Percentiles rank a stretch among this genome's conserved stretches.
Evolutionary conservation across 164 flowering plant species (phyloP).

Genomic region (Warburgia ugandensis): DNA sequence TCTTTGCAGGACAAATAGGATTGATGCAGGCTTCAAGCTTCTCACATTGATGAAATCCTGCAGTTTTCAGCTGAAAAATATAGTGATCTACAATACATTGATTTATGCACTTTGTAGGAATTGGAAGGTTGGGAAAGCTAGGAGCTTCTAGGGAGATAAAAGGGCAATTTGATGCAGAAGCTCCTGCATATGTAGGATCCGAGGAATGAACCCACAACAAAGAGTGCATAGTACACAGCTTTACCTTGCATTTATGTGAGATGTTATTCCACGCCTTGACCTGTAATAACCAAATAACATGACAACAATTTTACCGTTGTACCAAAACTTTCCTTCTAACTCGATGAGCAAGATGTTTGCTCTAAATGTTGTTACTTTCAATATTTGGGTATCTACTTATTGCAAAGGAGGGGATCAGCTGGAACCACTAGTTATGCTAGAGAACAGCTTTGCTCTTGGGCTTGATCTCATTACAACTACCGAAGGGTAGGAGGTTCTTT

Average conservation of each 20-base stretch:
- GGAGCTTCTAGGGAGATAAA: no score
- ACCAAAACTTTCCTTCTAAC: no score
- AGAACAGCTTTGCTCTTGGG: conserved; percentile 51
- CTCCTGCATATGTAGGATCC: no score
- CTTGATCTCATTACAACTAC: conserved; percentile 53
- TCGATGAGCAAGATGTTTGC: conserved; percentile 57
- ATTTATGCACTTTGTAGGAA: conserved; percentile 65
- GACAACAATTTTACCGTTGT: no score
- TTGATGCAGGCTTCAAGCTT: conserved; percentile 71
- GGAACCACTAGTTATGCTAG: conserved; percentile 66
- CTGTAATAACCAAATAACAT: no score
- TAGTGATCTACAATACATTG: conserved; percentile 69
- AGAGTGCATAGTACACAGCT: no score
- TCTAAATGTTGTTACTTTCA: conserved; percentile 60
- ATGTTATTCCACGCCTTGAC: no score
- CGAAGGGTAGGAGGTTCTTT: no score
- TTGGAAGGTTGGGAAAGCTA: conserved; percentile 72
- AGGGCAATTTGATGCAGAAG: no score
- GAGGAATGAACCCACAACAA: no score
- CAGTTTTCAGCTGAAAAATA: conserved; percentile 36
- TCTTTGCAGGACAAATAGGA: conserved; percentile 67
- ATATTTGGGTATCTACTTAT: conserved; percentile 55
- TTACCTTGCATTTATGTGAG: no score
- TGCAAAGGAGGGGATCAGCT: conserved; percentile 50
- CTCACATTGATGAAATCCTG: conserved; percentile 51